phyloP scores from a whole-genome alignment of 768 basidiomycete species.

The Cystoderma amianthinum region DNA sequence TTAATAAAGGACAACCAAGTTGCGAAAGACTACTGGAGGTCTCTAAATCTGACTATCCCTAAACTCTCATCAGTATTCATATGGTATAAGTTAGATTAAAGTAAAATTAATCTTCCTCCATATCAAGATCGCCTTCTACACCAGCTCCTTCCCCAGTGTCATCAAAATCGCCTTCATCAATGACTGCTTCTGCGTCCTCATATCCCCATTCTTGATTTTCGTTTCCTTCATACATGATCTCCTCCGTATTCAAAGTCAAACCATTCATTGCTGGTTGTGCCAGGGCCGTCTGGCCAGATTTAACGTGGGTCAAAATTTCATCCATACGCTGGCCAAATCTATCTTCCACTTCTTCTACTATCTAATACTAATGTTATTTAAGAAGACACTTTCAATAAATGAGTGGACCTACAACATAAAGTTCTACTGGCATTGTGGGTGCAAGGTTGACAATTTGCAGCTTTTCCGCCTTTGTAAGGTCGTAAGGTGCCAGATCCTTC shows the following conservation, averaged over 20 bases:
- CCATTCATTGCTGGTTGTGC: slow-evolving; percentile 3
- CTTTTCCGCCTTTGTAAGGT: slow-evolving; percentile 87
- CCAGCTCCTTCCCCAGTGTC: slow-evolving; percentile 62
- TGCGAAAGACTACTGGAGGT: too few relatives aligned
- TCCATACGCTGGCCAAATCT: slow-evolving; percentile 67
- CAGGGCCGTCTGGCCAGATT: slow-evolving; percentile 13
- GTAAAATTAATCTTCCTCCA: slow-evolving; percentile 45
- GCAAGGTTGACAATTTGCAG: slow-evolving; percentile 88
- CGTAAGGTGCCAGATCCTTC: slow-evolving; percentile 55
- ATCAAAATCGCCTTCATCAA: slow-evolving; percentile 53
- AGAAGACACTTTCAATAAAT: not conserved
- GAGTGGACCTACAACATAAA: slow-evolving; percentile 72
- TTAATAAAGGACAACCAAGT: too few relatives aligned
- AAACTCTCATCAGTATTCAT: too few relatives aligned
- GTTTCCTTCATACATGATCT: slow-evolving; percentile 8
- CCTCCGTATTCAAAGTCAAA: slow-evolving; percentile 7
- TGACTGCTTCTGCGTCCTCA: slow-evolving; percentile 32
- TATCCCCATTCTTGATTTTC: slow-evolving; percentile 23
- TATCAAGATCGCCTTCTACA: slow-evolving; percentile 65
- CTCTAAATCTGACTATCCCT: too few relatives aligned
- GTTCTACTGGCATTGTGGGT: slow-evolving; percentile 74
- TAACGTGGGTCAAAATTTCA: slow-evolving; percentile 55
- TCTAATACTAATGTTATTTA: slow-evolving; percentile 36
- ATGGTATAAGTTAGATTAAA: not conserved
- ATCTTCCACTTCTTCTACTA: slow-evolving; percentile 88